These are phyloP conservation scores for Tuber umbilicatum DNA, from an alignment of 495 filamentous ascomycete genomes.

Conservation along the genomic window DNA sequence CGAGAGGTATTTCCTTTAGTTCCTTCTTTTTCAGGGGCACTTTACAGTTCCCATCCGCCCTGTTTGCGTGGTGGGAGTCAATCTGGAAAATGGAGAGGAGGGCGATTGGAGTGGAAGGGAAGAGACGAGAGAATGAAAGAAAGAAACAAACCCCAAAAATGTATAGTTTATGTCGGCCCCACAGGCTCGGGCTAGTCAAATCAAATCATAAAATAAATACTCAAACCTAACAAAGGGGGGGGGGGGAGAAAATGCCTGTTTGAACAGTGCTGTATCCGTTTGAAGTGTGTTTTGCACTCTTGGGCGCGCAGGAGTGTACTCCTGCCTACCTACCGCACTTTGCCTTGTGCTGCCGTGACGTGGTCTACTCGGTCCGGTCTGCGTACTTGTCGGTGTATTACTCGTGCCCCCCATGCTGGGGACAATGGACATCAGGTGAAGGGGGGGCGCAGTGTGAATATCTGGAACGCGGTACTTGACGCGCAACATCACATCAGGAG, in stretches of 20 bases:
- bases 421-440: not conserved
- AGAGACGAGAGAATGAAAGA: not conserved
- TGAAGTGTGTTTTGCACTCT: slow-evolving; percentile 1
- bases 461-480: not conserved
- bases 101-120: not conserved
- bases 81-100: not conserved
- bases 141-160: not conserved
- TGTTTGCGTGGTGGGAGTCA: not conserved
- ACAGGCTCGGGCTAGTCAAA: not conserved
- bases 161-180: slow-evolving; percentile 1
- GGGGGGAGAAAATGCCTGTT: not conserved
- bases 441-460: not conserved
- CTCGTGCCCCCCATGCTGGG: not conserved
- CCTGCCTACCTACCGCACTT: not conserved
- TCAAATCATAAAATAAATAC: not conserved
- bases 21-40: slow-evolving; percentile 4
- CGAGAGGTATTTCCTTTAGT: not conserved
- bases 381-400: not conserved
- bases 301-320: not conserved
- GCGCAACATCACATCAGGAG: not conserved
- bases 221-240: not conserved
- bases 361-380: not conserved
- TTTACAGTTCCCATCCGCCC: not conserved
- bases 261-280: not conserved
- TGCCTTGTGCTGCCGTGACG: slow-evolving; percentile 1